Evolutionary conservation across 2,329 filamentous ascomycete genomes (phyloP), one percentile per base, ranked within the genome.

Genomic region (Aspergillus sp.): DNA sequence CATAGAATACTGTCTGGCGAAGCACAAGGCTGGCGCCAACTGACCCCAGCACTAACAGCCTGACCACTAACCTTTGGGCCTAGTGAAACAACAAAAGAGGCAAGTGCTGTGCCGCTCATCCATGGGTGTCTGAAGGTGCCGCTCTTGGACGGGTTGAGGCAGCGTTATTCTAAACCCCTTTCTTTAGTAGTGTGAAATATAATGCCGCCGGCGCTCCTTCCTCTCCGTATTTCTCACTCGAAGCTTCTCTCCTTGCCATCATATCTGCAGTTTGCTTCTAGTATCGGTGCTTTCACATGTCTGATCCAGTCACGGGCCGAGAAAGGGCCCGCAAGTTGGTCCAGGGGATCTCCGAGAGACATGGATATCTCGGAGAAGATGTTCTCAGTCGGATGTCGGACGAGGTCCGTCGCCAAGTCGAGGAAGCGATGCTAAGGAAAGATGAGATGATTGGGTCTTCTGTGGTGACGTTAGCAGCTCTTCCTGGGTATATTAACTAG

Each of bases 361-460:
- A 61, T 38, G 61, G 58, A 36, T 45, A 56, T 30, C 51, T 63
- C n/a, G 58, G 39, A 12, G 58, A 63, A 48, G 48, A 45, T 6
- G 13, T 25, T 15, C 48, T 53, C 28, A 30, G 17, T 21, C 43
- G 6, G 12, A 59, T 63, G 55, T n/a, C 19, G 12, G 12, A 38
- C 17, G 55, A 61, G 30, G 23, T 38, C 2, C 58, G 58, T 13
- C 55, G 47, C 5, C 8, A 58, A 38, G 55, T 63, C 10, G 55
- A 63, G 41, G 47, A 59, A 28, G 61, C 55, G 7, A 36, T 61
- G 50, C 56, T 63, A 9, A 56, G 21, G 38, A 63, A 63, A 23
- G 61, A 61, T 25, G 51, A 61, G 47, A 52, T 61, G 58, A 59
- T 59, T 15, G 58, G 55, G 19, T 61, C 61, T 28, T 58, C 58